Evolutionary conservation across 768 basidiomycete genomes (phyloP).

Genomic region (Arthromyces matolae): DNA sequence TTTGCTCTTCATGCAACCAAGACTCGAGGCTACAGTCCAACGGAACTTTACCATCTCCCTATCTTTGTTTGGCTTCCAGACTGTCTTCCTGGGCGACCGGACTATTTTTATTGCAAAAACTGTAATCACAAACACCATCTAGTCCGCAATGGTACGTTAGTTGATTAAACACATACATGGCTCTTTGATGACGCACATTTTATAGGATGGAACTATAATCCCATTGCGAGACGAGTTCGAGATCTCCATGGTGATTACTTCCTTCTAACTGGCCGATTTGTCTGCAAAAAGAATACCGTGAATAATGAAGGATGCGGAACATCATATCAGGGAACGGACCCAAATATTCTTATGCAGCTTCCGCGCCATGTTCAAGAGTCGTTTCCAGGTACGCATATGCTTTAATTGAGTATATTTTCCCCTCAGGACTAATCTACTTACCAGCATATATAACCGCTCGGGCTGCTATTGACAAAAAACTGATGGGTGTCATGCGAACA

Average conservation of each 20-base stretch:
- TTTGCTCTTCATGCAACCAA: not conserved
- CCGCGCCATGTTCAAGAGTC: not conserved
- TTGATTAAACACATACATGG: too few species aligned
- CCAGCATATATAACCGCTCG: not conserved
- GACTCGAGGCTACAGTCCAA: not conserved
- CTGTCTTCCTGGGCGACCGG: not conserved
- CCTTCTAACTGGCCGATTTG: not conserved
- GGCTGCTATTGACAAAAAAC: not conserved
- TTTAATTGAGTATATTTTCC: too few species aligned
- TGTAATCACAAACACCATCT: not conserved
- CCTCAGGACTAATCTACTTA: too few species aligned
- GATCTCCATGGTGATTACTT: conserved; percentile 1
- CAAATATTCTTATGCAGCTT: not conserved
- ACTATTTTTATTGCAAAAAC: not conserved
- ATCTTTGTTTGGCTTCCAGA: conserved; percentile 3
- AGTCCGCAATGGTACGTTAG: not conserved
- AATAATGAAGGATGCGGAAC: not conserved
- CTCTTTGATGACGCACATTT: too few species aligned
- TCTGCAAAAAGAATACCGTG: not conserved
- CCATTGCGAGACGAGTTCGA: not conserved
- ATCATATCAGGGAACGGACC: not conserved
- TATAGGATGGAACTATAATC: conserved; percentile 3
- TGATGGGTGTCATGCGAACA: not conserved
- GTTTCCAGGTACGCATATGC: not conserved
- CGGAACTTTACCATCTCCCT: conserved; percentile 2